Conservation (phyloP, 2,329 filamentous ascomycete genomes). For the Macrophomina phaseolina region DNA sequence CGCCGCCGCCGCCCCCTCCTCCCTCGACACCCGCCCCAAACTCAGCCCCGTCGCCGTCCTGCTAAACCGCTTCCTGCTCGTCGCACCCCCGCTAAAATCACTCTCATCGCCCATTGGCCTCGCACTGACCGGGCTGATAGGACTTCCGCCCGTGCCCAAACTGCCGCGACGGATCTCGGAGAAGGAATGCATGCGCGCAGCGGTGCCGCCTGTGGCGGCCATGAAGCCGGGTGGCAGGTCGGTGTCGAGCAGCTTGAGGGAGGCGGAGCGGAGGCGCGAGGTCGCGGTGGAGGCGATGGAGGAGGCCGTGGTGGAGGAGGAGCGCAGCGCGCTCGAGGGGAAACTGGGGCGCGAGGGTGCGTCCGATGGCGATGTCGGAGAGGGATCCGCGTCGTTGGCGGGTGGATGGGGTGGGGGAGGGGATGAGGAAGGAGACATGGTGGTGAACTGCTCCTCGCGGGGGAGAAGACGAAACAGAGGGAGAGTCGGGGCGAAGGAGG, state of each 20-base stretch:
- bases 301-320: constrained; percentile 40
- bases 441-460: neutral
- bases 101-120: neutral
- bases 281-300: constrained; percentile 36
- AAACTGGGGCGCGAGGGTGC: neutral
- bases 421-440: constrained; percentile 2
- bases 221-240: constrained; percentile 49
- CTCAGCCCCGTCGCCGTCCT: constrained; percentile 19
- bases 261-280: constrained; percentile 42
- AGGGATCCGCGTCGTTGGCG: neutral
- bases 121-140: constrained; percentile 30
- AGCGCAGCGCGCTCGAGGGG: neutral
- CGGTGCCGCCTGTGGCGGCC: constrained; percentile 51
- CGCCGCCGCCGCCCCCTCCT: constrained; percentile 15
- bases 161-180: constrained; percentile 49
- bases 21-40: neutral
- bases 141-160: constrained; percentile 37
- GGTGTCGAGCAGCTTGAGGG: constrained; percentile 46
- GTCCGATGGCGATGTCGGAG: neutral
- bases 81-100: constrained; percentile 33
- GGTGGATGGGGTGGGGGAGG: neutral
- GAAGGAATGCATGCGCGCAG: constrained; percentile 50
- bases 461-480: neutral
- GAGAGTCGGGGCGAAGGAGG: neutral
- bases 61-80: constrained; percentile 29